Percentiles rank a stretch among this genome's conserved stretches.
These are phyloP conservation scores for Cercophora newfieldiana DNA, from an alignment of 495 filamentous ascomycete genomes.

Conservation along the genomic window DNA sequence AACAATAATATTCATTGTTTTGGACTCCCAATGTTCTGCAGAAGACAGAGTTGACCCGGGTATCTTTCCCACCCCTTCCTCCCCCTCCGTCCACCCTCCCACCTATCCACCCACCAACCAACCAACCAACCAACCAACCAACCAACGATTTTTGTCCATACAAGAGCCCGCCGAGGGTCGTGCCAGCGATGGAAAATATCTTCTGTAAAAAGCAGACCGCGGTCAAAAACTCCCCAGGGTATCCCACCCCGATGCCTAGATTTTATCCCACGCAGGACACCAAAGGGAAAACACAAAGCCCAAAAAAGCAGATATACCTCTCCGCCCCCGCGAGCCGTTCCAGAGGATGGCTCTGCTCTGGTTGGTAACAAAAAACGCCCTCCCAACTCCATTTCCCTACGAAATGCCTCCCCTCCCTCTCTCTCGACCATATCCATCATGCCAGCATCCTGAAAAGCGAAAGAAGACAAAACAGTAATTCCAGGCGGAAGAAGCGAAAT, in stretches of 20 bases:
- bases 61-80: slow-evolving; percentile 6
- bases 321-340: neutral
- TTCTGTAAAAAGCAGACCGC: slow-evolving; percentile 2
- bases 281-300: neutral
- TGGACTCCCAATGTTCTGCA: slow-evolving; percentile 2
- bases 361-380: neutral
- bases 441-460: slow-evolving; percentile 9
- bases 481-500: slow-evolving; percentile 3
- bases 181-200: slow-evolving; percentile 10
- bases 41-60: slow-evolving; percentile 9
- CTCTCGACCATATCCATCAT: slow-evolving; percentile 13
- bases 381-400: slow-evolving; percentile 12
- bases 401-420: neutral
- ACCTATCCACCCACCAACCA: neutral
- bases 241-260: slow-evolving; percentile 13
- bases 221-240: slow-evolving; percentile 2
- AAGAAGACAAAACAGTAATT: neutral
- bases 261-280: slow-evolving; percentile 10
- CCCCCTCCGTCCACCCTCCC: neutral
- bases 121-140: too few relatives aligned
- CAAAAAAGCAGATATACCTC: neutral
- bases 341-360: neutral
- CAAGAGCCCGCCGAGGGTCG: neutral
- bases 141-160: neutral
- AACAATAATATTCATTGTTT: neutral